These are phyloP conservation scores for Spathaspora sp. DNA, from an alignment of 805 yeast species.

Conservation along the genomic window DNA sequence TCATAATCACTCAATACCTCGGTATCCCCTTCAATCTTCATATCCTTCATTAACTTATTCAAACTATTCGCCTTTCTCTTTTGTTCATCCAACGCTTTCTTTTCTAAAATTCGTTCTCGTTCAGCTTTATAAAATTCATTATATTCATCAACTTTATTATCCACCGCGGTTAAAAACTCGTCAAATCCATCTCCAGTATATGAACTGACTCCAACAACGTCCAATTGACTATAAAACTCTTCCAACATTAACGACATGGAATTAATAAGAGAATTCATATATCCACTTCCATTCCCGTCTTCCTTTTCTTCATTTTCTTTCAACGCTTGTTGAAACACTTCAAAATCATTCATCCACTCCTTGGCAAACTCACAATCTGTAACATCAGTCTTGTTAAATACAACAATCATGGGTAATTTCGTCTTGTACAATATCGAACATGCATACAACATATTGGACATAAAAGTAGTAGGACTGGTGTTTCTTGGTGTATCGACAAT, in stretches of 20 bases:
- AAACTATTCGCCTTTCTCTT: slow-evolving; percentile 68
- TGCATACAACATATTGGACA: slow-evolving; percentile 97
- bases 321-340: slow-evolving; percentile 79
- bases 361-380: slow-evolving; percentile 80
- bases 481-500: slow-evolving; percentile 96
- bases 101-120: slow-evolving; percentile 73
- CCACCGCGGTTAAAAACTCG: slow-evolving; percentile 82
- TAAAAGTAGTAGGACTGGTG: slow-evolving; percentile 91
- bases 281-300: slow-evolving; percentile 69
- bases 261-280: slow-evolving; percentile 90
- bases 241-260: slow-evolving; percentile 95
- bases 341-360: slow-evolving; percentile 98
- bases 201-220: slow-evolving; percentile 89
- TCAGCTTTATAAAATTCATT: slow-evolving; percentile 79
- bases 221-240: slow-evolving; percentile 90
- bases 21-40: slow-evolving; percentile 37
- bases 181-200: slow-evolving; percentile 94
- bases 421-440: slow-evolving; percentile 96
- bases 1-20: slow-evolving; percentile 52
- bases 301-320: slow-evolving; percentile 70
- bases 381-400: slow-evolving; percentile 92
- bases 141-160: slow-evolving; percentile 82
- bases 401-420: slow-evolving; percentile 93
- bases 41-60: slow-evolving; percentile 75
- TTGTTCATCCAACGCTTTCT: slow-evolving; percentile 74